Conservation (phyloP, 768 basidiomycete genomes). For the Russula ochroleuca region DNA sequence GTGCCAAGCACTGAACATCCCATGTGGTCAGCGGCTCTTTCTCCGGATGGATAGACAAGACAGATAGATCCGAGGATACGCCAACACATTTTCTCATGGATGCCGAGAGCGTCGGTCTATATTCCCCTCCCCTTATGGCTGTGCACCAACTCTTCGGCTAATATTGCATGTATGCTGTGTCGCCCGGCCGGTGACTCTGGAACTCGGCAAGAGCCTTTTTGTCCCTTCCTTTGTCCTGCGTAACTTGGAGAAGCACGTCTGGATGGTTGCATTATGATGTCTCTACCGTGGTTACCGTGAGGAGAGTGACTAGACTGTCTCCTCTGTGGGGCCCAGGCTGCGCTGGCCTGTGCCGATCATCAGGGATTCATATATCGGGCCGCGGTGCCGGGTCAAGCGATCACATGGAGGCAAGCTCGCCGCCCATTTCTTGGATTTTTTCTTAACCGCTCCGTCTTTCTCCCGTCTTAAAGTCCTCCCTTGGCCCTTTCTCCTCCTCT, state of each 20-base stretch:
- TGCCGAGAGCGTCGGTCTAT: neutral
- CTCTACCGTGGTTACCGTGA: too few relatives aligned
- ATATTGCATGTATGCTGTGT: neutral
- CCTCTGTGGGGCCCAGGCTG: too few relatives aligned
- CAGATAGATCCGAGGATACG: neutral
- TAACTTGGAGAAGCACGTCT: neutral
- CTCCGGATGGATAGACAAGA: neutral
- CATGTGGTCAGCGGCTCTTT: neutral
- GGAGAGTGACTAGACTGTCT: neutral
- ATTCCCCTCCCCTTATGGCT: neutral
- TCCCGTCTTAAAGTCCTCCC: neutral
- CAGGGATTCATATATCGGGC: neutral
- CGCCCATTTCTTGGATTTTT: neutral
- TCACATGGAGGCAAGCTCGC: neutral
- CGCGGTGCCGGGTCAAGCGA: neutral
- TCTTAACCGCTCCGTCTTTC: neutral
- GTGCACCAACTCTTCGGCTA: neutral
- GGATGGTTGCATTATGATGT: neutral
- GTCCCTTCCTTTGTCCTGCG: neutral
- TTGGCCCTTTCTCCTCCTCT: neutral
- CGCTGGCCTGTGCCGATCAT: neutral
- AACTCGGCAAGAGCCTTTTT: neutral
- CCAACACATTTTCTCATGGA: neutral
- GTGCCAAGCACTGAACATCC: neutral
- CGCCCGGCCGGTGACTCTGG: neutral